A percentile compares a stretch with the other conserved stretches of the same genome.
Evolutionary conservation across 768 basidiomycete species (phyloP).

Genomic region (Leccinum truebloodii): DNA sequence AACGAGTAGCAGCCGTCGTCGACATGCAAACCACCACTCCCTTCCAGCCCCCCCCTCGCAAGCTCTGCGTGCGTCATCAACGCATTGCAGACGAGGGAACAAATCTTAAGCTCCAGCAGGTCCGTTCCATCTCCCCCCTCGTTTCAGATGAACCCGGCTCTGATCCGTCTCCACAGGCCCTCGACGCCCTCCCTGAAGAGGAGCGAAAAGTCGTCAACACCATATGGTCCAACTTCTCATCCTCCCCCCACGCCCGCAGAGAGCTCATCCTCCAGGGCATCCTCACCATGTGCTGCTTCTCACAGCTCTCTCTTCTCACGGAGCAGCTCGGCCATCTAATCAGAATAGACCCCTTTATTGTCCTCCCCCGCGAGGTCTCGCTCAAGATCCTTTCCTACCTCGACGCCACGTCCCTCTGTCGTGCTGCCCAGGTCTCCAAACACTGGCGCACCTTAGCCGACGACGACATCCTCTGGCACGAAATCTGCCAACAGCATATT

Average conservation of each 20-base stretch:
- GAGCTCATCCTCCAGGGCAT: slow-evolving; percentile 95
- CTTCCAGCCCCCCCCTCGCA: no score
- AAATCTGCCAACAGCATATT: slow-evolving; percentile 98
- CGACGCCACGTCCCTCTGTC: slow-evolving; percentile 90
- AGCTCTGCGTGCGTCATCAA: no score
- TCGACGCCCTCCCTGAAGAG: slow-evolving; percentile 83
- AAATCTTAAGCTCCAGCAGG: no score
- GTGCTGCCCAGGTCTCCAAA: slow-evolving; percentile 87
- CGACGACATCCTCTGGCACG: slow-evolving; percentile 93
- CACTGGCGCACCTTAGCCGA: slow-evolving; percentile 89
- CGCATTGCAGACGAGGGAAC: no score
- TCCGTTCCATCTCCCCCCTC: no score
- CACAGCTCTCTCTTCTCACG: slow-evolving; percentile 93
- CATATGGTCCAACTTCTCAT: slow-evolving; percentile 96
- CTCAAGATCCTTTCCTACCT: slow-evolving; percentile 86
- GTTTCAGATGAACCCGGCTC: background rate
- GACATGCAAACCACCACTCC: background rate
- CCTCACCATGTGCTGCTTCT: slow-evolving; percentile 99
- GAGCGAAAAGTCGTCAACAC: slow-evolving; percentile 88
- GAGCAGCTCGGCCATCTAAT: slow-evolving; percentile 91
- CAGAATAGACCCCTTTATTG: slow-evolving; percentile 90
- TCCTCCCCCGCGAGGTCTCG: slow-evolving; percentile 87
- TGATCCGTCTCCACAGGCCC: slow-evolving; percentile 55
- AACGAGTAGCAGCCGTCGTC: background rate
- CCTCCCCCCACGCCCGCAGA: slow-evolving; percentile 86